A percentile compares a stretch with the other conserved stretches of the same genome.
Conservation (phyloP, 2,329 filamentous ascomycete genomes). For the Ophiostoma pallidulum region DNA sequence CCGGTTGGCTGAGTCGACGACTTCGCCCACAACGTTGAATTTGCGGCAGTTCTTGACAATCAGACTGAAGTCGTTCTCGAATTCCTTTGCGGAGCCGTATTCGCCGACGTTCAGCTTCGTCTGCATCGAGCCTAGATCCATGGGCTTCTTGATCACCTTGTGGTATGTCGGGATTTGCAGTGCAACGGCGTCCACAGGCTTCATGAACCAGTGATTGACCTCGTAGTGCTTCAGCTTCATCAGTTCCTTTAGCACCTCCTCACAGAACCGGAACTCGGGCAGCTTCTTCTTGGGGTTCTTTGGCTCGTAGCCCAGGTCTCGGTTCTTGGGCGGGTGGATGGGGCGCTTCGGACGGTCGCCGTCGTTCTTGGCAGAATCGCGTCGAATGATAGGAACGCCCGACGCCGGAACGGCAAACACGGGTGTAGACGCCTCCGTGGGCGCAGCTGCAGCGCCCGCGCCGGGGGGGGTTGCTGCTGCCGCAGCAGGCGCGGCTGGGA, state of each 20-base stretch:
- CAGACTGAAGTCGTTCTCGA: constrained; percentile 71
- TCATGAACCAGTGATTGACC: constrained; percentile 65
- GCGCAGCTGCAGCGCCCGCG: constrained; percentile 22
- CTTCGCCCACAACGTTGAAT: constrained; percentile 54
- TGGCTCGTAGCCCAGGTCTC: constrained; percentile 79
- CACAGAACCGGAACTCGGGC: constrained; percentile 82
- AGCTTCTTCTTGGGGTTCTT: constrained; percentile 83
- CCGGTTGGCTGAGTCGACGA: constrained; percentile 49
- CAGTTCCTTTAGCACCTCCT: constrained; percentile 69
- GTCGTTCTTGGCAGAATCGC: constrained; percentile 70
- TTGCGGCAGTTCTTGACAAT: constrained; percentile 86
- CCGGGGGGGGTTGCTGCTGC: constrained; percentile 26
- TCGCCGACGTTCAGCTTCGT: constrained; percentile 67
- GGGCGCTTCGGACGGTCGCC: constrained; percentile 81
- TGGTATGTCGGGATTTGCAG: constrained; percentile 90
- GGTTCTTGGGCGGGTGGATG: constrained; percentile 82
- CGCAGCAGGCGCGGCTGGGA: constrained; percentile 6
- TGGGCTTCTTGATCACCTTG: constrained; percentile 89
- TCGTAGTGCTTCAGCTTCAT: constrained; percentile 61
- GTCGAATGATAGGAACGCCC: constrained; percentile 71
- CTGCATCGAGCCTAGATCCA: constrained; percentile 81
- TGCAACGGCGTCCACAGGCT: constrained; percentile 85
- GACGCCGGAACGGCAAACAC: constrained; percentile 66
- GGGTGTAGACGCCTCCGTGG: constrained; percentile 26
- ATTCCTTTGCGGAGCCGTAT: constrained; percentile 75